Evolutionary conservation across 495 filamentous ascomycete genomes (phyloP).

Genomic region (Aeminium ludgeri): DNA sequence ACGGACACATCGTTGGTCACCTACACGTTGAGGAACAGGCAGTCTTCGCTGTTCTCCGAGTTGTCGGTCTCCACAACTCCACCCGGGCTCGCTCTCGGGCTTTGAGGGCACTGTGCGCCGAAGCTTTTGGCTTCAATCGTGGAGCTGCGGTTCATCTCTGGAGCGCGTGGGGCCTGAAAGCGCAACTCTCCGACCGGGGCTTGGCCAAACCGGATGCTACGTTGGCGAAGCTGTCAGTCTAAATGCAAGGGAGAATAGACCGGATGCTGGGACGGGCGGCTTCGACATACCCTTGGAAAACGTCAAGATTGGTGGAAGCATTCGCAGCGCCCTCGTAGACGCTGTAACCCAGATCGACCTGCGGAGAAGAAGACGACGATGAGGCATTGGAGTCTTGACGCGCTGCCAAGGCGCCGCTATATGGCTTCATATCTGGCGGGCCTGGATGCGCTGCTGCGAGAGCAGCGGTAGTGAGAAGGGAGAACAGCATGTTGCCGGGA

Average conservation of each 20-base stretch:
- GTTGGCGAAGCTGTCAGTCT: not conserved
- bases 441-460: no score
- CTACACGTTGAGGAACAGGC: constrained; percentile 15
- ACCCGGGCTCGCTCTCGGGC: not conserved
- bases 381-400: no score
- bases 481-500: no score
- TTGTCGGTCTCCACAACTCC: not conserved
- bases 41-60: constrained; percentile 18
- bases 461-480: no score
- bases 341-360: constrained; percentile 9
- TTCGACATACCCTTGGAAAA: not conserved
- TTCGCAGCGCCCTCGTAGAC: constrained; percentile 7
- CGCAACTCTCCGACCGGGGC: constrained; percentile 11
- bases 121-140: constrained; percentile 9
- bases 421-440: no score
- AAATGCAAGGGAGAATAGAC: no score
- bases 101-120: constrained; percentile 13
- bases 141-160: constrained; percentile 10
- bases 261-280: not conserved
- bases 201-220: constrained; percentile 13
- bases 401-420: no score
- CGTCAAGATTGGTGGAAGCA: not conserved
- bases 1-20: no score
- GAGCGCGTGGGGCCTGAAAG: constrained; percentile 20
- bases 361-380: no score